Evolutionary conservation across 176 grass and related monocot genomes (phyloP), one percentile per base, ranked within the genome.

Genomic region (Oryza officinalis): DNA sequence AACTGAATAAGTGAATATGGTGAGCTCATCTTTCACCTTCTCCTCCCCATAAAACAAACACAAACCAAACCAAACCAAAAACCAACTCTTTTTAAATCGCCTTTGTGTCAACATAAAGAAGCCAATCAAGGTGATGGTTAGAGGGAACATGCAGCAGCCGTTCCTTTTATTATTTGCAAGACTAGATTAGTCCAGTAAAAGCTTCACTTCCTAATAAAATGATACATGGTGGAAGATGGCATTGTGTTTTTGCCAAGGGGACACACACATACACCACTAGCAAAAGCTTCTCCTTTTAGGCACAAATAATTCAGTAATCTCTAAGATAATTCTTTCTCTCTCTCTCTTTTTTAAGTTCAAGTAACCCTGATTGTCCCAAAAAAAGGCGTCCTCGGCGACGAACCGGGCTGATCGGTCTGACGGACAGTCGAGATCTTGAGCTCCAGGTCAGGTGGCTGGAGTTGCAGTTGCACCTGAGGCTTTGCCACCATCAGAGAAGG

Each of bases 381-480:
- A 28, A 92, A 92, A 15, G 78, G 65, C 46, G 74, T 85, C 75
- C 47, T 78, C 31, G 67, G 57, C 2, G 89, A 76, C 41, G 86
- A 45, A 4, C 81, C 63, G 28, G 78, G 6, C 65, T 83, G 80
- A 27, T 91, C 83, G 75, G 63, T 50, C 84, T 60, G 69, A 78
- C 77, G 82, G 44, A 80, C 60, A 13, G 88, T 76, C 22, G 92
- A 86, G 75, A 97, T 94, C 85, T 92, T 93, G 30, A 97, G 90
- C 90, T 97, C 87, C 81, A 97, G 86, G 69, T 97, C 87, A n/a
- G 79, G 90, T 38, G 52, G 30, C 71, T 88, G 78, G 28, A 82
- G 74, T 20, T 41, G 40, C 37, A 38, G 37, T 41, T 81, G 54
- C 80, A 44, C 47, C 83, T 78, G 86, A 77, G 44, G 60, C 28